Evolutionary conservation across 768 basidiomycete genomes (phyloP).

Genomic region (Amanita molliuscula): DNA sequence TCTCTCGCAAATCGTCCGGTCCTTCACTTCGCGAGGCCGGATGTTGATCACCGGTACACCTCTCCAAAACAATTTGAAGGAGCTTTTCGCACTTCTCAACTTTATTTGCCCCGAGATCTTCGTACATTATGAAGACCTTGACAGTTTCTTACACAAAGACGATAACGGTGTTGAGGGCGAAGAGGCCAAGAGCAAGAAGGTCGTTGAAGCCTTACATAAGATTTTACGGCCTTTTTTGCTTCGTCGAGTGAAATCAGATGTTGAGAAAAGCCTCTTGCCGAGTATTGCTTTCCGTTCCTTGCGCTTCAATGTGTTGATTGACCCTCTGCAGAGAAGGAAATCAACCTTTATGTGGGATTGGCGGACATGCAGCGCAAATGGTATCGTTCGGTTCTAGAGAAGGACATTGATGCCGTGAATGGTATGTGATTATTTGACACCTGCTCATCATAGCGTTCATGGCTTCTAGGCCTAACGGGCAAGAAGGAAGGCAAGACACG

Average conservation of each 20-base stretch:
- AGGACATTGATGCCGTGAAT: slow-evolving; percentile 98
- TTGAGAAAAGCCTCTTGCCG: slow-evolving; percentile 91
- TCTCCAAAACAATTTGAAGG: slow-evolving; percentile 93
- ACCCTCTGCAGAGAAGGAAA: slow-evolving; percentile 75
- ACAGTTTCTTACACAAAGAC: slow-evolving; percentile 90
- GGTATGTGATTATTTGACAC: slow-evolving; percentile 31
- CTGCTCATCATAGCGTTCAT: neutral
- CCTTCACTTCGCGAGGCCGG: slow-evolving; percentile 81
- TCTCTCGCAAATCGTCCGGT: slow-evolving; percentile 86
- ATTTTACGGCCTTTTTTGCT: slow-evolving; percentile 93
- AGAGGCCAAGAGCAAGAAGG: slow-evolving; percentile 81
- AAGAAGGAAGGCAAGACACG: slow-evolving; percentile 99
- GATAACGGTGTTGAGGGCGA: slow-evolving; percentile 55
- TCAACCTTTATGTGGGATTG: slow-evolving; percentile 95
- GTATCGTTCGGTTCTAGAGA: slow-evolving; percentile 93
- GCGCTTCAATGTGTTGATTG: neutral
- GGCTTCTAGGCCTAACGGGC: slow-evolving; percentile 64
- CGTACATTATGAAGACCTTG: slow-evolving; percentile 82
- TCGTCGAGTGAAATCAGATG: slow-evolving; percentile 90
- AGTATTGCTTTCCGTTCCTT: slow-evolving; percentile 30
- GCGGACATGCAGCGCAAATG: slow-evolving; percentile 98
- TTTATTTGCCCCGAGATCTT: slow-evolving; percentile 98
- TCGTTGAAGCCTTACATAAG: slow-evolving; percentile 95
- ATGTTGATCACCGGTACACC: slow-evolving; percentile 96
- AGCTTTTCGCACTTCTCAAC: slow-evolving; percentile 85